Evolutionary conservation across 2,329 filamentous ascomycete genomes (phyloP).

Genomic region (Botrytis byssoidea): DNA sequence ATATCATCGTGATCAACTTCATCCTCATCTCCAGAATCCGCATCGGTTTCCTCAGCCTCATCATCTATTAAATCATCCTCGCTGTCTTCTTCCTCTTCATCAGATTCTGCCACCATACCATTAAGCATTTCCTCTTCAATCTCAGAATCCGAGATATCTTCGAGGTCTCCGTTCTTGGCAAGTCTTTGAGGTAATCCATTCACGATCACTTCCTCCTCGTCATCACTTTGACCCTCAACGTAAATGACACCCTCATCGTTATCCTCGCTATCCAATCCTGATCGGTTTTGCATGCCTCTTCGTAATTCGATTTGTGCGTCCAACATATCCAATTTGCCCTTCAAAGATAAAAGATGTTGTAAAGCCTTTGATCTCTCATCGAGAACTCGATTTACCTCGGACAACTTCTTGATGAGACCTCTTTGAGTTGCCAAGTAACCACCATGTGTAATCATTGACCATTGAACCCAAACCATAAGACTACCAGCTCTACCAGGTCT

Average conservation of each 20-base stretch:
- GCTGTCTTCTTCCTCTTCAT: slow-evolving; percentile 47
- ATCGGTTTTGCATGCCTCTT: slow-evolving; percentile 59
- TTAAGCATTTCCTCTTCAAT: slow-evolving; percentile 42
- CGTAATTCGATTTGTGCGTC: slow-evolving; percentile 84
- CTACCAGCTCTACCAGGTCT: slow-evolving; percentile 85
- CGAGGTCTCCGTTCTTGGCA: slow-evolving; percentile 28
- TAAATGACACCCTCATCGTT: slow-evolving; percentile 67
- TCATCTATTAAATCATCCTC: slow-evolving; percentile 50
- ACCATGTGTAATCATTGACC: slow-evolving; percentile 88
- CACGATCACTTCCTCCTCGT: slow-evolving; percentile 47
- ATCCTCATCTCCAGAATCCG: slow-evolving; percentile 43
- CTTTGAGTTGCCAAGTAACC: slow-evolving; percentile 84
- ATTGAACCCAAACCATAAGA: slow-evolving; percentile 94
- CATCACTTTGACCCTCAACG: slow-evolving; percentile 69
- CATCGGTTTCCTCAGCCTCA: slow-evolving; percentile 48
- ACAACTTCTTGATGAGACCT: slow-evolving; percentile 75
- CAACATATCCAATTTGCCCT: slow-evolving; percentile 93
- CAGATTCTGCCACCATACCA: slow-evolving; percentile 48
- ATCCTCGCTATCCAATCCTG: slow-evolving; percentile 45
- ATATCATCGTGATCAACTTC: slow-evolving; percentile 47
- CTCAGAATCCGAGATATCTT: slow-evolving; percentile 33
- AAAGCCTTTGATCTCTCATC: slow-evolving; percentile 82
- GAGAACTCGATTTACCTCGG: slow-evolving; percentile 79
- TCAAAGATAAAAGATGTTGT: slow-evolving; percentile 78
- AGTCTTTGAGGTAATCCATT: slow-evolving; percentile 44